A percentile compares a stretch with the other conserved stretches of the same genome.
Evolutionary conservation across 2,329 filamentous ascomycete genomes (phyloP).

Genomic region (Beauveria sp.): DNA sequence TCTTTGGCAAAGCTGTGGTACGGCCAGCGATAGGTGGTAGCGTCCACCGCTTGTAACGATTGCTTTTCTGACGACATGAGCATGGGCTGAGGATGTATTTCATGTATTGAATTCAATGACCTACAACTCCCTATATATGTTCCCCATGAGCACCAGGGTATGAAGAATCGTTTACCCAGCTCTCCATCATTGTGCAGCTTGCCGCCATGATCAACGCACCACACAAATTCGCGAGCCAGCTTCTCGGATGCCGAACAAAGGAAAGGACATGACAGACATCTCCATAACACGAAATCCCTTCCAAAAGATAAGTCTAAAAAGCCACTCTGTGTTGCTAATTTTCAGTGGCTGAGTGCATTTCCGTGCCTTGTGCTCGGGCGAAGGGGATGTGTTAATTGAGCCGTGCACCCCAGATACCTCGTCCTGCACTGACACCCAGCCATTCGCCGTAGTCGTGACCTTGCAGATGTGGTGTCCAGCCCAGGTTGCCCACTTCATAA

Average conservation of each 20-base stretch:
- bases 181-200: background rate
- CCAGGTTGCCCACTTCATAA: slow-evolving; percentile 78
- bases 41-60: background rate
- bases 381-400: slow-evolving; percentile 20
- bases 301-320: background rate
- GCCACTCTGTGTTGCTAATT: background rate
- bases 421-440: slow-evolving; percentile 73
- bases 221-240: background rate
- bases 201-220: background rate
- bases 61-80: background rate
- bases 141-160: background rate
- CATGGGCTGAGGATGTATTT: background rate
- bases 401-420: slow-evolving; percentile 72
- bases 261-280: slow-evolving; percentile 3
- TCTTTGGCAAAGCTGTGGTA: slow-evolving; percentile 51
- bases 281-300: background rate
- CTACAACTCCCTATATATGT: slow-evolving; percentile 10
- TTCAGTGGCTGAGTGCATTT: background rate
- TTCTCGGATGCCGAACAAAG: background rate
- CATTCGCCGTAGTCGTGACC: slow-evolving; percentile 69
- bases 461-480: slow-evolving; percentile 69
- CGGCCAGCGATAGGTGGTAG: slow-evolving; percentile 21
- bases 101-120: slow-evolving; percentile 4
- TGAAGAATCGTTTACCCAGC: background rate
- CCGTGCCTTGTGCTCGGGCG: background rate